Base-by-base conservation (phyloP, 1,139 yeast genomes). In the Geotrichum phurueaensis region DNA sequence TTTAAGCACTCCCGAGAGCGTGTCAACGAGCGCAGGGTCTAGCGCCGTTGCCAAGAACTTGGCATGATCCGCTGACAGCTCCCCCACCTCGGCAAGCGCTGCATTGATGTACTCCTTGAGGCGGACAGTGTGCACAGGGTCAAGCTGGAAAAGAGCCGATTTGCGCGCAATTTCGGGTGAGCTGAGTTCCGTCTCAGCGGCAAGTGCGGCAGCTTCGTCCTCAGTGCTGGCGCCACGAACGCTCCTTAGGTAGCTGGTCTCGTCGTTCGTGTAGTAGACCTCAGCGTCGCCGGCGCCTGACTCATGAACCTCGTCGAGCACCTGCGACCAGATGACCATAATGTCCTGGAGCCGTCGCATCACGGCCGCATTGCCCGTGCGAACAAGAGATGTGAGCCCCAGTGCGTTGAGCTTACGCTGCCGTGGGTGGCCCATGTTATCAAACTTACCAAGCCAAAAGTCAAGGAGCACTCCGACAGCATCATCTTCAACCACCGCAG, bases 231-330 rank as follows among this genome's bases (percentile, higher is more conserved):
- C 56, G 7, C 49, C 57, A n/a, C 58, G 55, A 31, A 50, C 53
- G 9, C 57, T 51, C 7, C 60, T 51, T 12, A 48, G 52, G 31
- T 51, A 53, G 29, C 54, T 52, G 31, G 56, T 23, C 53, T 69
- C 72, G 27, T 68, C 70, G 4, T 61, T 58, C 1, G 65, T 59
- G 59, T 71, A 68, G 58, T 71, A 72, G 1, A 66, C 63, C 20
- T 69, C 68, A 10, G 73, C 66, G 51, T 72, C 74, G 4, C 76
- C 75, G 15, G 68, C 73, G 7, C 78, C 73, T 66, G 89, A 96
- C 61, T 86, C 84, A 20, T 64, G 65, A 13, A 87, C 79, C 69
- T 90, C 96, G 67, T 90, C 97, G 58, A 88, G 71, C 63, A 87
- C 78, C 60, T 81, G 81, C 12, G 87, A 79, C 74, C 87, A 77